Conservation (phyloP, 805 yeast species). For the Sungouiozyma ichnusensis region DNA sequence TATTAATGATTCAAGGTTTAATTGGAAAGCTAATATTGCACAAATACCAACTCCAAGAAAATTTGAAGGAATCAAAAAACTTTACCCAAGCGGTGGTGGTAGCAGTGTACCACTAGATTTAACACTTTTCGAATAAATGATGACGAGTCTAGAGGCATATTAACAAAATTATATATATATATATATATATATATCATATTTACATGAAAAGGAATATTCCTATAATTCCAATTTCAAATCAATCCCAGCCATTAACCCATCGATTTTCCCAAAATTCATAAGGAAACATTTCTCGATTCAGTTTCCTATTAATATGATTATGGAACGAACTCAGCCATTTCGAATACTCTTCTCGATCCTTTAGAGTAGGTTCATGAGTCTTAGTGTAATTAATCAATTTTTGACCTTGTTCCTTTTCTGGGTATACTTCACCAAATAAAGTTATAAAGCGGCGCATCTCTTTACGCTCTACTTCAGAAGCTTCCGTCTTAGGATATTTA, state of each 20-base stretch:
- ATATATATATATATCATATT: conserved; percentile 1
- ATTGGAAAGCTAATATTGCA: conserved; percentile 46
- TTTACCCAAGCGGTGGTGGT: conserved; percentile 94
- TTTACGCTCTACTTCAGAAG: conserved; percentile 48
- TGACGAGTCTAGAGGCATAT: neutral
- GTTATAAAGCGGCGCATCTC: conserved; percentile 63
- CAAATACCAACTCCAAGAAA: conserved; percentile 84
- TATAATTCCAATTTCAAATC: neutral
- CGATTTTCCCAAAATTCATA: conserved; percentile 86
- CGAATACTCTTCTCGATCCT: conserved; percentile 69
- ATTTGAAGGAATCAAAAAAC: conserved; percentile 57
- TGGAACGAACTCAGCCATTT: conserved; percentile 93
- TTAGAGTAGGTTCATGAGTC: conserved; percentile 43
- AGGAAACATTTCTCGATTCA: conserved; percentile 80
- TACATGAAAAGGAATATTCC: neutral
- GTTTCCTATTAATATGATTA: conserved; percentile 77
- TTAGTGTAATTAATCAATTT: conserved; percentile 63
- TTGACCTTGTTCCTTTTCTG: conserved; percentile 73
- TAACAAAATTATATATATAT: too few species aligned
- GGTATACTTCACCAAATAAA: conserved; percentile 71
- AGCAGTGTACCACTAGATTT: conserved; percentile 79
- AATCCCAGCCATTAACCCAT: conserved; percentile 92
- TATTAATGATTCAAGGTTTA: conserved; percentile 64
- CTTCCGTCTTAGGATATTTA: conserved; percentile 57
- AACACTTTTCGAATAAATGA: conserved; percentile 4